A percentile compares a stretch with the other conserved stretches of the same genome.
These are phyloP conservation scores for Agaricus blazei DNA, from an alignment of 768 basidiomycete species.

Conservation along the genomic window DNA sequence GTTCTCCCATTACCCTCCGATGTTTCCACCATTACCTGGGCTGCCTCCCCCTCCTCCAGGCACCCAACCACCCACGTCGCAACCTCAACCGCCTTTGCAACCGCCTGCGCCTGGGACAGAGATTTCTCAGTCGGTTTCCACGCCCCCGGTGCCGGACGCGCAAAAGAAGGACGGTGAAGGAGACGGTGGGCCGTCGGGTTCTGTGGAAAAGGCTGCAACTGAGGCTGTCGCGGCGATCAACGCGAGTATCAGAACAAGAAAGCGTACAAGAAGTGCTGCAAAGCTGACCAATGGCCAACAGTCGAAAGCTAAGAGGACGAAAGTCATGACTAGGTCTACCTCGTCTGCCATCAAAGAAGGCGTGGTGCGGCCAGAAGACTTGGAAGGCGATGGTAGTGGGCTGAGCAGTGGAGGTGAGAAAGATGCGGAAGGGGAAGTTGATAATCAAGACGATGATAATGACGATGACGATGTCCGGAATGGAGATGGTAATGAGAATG, in stretches of 20 bases:
- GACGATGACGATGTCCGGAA: not conserved
- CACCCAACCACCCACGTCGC: constrained; percentile 12
- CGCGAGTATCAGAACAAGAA: constrained; percentile 11
- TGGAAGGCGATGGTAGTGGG: not conserved
- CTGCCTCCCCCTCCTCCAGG: constrained; percentile 15
- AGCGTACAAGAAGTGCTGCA: constrained; percentile 5
- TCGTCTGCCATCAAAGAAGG: not conserved
- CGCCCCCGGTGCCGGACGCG: constrained; percentile 5
- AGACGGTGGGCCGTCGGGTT: constrained; percentile 6
- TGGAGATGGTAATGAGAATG: not conserved
- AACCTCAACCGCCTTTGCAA: not conserved
- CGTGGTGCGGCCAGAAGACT: not conserved
- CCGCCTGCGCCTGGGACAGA: not conserved
- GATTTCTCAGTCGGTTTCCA: not conserved
- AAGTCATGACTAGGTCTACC: constrained; percentile 1
- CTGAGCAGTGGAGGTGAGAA: not conserved
- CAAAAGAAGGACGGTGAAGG: constrained; percentile 18
- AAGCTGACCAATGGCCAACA: constrained; percentile 6
- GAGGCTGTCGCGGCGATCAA: constrained; percentile 12
- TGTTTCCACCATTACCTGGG: constrained; percentile 25
- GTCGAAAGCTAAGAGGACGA: constrained; percentile 13
- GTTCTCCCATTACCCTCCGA: constrained; percentile 31
- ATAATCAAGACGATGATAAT: not conserved
- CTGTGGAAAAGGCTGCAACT: not conserved
- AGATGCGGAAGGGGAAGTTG: constrained; percentile 12